Base-by-base conservation (phyloP, 1,139 yeast species). In the Arxiozyma bovina region DNA sequence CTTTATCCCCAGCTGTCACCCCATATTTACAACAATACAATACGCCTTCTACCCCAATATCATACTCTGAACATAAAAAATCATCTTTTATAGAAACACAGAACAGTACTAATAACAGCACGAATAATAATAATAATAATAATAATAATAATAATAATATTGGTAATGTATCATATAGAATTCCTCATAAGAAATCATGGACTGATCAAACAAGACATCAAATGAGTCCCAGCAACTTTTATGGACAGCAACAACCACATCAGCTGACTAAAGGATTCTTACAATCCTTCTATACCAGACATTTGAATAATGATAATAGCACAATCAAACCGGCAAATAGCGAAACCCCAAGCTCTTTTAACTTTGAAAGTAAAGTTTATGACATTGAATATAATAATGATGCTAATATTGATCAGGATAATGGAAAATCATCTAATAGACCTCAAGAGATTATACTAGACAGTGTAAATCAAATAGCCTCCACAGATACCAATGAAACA, bases 1-100 rank as follows among this genome's bases (percentile, higher is more conserved):
- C 69, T 2, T 58, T 57, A n/a, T 60, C 67, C 1, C 41, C 59
- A 17, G 56, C 59, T 5, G 51, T 53, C 42, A 61, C 63, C 12
- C 63, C 64, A 34, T 57, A 58, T 11, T 55, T 50, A 42, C 56
- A 54, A 45, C 56, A 55, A 42, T 21, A 51, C 18, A 52, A 57
- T 20, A 58, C 62, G 6, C 61, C 62, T 18, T 54, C 52, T 4
- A 60, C 63, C 4, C 61, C 64, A 21, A 46, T 60, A 4, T 57
- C 62, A 38, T 51, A 25, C 41, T 52, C 38, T 22, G 50, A 55
- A 40, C 34, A 40, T n/a, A 40, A 38, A 25, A 45, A 51, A 46
- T 9, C 49, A 50, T 27, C 48, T 27, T 45, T 45, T 45, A 45
- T 45, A 45, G 48, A 45, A 45, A 23, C 48, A 30, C 48, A 27